A percentile compares a stretch with the other conserved stretches of the same genome.
These are phyloP conservation scores for Halenospora varia DNA, from an alignment of 495 filamentous ascomycete species.

Conservation along the genomic window DNA sequence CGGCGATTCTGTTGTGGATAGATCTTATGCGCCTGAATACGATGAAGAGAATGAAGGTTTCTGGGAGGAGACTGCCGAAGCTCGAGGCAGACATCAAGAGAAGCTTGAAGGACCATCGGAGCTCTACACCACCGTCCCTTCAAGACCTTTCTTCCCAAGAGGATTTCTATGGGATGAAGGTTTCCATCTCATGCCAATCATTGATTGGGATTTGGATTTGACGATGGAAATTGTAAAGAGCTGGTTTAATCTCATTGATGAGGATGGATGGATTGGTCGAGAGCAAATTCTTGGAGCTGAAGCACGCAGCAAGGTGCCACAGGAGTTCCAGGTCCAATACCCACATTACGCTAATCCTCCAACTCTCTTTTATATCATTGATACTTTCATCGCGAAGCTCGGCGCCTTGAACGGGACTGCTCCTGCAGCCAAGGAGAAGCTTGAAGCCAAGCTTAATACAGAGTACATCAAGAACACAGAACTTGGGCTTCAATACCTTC, in stretches of 20 bases:
- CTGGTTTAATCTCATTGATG: conserved; percentile 95
- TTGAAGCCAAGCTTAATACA: conserved; percentile 6
- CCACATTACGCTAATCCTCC: conserved; percentile 98
- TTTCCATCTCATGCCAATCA: conserved; percentile 88
- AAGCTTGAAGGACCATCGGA: conserved; percentile 78
- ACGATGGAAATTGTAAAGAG: conserved; percentile 89
- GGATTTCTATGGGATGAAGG: conserved; percentile 99
- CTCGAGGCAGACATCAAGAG: conserved; percentile 60
- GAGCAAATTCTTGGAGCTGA: conserved; percentile 96
- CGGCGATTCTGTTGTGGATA: conserved; percentile 80
- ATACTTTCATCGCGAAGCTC: conserved; percentile 75
- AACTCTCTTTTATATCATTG: conserved; percentile 88
- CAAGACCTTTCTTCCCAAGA: conserved; percentile 90
- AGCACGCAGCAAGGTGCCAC: conserved; percentile 90
- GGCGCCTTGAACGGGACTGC: conserved; percentile 23
- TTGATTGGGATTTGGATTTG: conserved; percentile 91
- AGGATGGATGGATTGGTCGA: conserved; percentile 95
- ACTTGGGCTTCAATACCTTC: conserved; percentile 68
- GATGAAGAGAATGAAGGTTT: conserved; percentile 97
- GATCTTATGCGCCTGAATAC: conserved; percentile 85
- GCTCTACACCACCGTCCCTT: conserved; percentile 90
- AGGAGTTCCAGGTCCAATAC: conserved; percentile 95
- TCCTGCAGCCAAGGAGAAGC: conserved; percentile 8
- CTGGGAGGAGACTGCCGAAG: conserved; percentile 82
- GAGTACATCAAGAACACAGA: conserved; percentile 63